A percentile compares a stretch with the other conserved stretches of the same genome.
Conservation (phyloP, 1,284 basidiomycete species). For the Stygiomarasmius scandens region DNA sequence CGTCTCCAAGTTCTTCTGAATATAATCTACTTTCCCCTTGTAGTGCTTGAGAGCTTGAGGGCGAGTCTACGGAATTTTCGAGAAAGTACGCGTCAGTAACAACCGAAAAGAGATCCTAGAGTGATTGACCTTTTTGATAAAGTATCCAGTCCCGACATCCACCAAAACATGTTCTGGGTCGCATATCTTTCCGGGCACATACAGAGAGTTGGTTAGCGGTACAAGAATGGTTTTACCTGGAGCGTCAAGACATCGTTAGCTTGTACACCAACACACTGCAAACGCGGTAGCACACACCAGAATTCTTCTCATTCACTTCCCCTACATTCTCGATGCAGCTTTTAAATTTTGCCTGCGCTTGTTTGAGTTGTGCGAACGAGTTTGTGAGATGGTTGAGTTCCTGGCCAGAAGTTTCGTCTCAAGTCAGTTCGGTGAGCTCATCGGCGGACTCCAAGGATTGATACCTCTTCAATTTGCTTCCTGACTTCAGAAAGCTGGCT, state of each 20-base stretch:
- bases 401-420: slow-evolving; percentile 42
- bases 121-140: slow-evolving; percentile 82
- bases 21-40: slow-evolving; percentile 74
- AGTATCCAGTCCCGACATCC: slow-evolving; percentile 97
- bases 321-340: slow-evolving; percentile 82
- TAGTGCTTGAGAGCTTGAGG: slow-evolving; percentile 82
- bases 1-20: slow-evolving; percentile 78
- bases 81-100: background rate
- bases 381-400: slow-evolving; percentile 91
- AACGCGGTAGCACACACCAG: slow-evolving; percentile 61
- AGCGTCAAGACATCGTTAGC: background rate
- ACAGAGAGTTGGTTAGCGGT: slow-evolving; percentile 92
- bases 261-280: background rate
- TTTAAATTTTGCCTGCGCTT: slow-evolving; percentile 92
- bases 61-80: slow-evolving; percentile 73
- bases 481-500: slow-evolving; percentile 85
- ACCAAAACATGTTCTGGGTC: slow-evolving; percentile 89
- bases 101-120: background rate
- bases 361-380: slow-evolving; percentile 91
- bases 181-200: slow-evolving; percentile 89
- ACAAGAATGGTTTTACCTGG: slow-evolving; percentile 87
- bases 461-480: slow-evolving; percentile 87
- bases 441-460: slow-evolving; percentile 15
- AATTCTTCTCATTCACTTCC: slow-evolving; percentile 77
- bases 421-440: background rate